Evolutionary conservation across 345 rosid genomes (phyloP).

Genomic region (Microthlaspi erraticum): DNA sequence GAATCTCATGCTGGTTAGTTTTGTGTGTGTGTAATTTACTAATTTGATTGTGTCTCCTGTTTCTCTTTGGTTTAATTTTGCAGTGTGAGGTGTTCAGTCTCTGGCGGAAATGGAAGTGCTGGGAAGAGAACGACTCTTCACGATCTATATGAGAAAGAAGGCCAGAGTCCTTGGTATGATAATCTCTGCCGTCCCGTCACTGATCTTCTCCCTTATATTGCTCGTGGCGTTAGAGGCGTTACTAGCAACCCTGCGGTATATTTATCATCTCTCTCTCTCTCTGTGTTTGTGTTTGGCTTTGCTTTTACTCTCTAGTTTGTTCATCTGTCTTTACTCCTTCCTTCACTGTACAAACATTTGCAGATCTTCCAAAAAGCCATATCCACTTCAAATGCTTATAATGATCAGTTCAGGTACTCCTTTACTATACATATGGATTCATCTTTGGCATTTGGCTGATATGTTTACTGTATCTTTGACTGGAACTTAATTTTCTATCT

Average conservation of each 20-base stretch:
- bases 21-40: too few relatives aligned
- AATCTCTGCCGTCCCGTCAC: conserved; percentile 97
- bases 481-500: neutral
- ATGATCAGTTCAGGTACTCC: conserved; percentile 89
- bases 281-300: neutral
- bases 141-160: conserved; percentile 87
- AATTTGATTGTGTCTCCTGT: neutral
- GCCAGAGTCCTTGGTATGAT: conserved; percentile 99
- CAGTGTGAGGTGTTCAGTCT: conserved; percentile 78
- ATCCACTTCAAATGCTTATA: conserved; percentile 93
- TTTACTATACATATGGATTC: neutral
- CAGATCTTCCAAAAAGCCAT: conserved; percentile 99
- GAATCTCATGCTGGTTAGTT: neutral
- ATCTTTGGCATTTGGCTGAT: neutral
- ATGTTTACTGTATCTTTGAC: neutral
- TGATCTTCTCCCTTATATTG: conserved; percentile 83
- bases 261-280: neutral
- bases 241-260: conserved; percentile 99
- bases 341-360: conserved; percentile 33
- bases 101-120: conserved; percentile 63
- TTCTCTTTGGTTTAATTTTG: conserved; percentile 3
- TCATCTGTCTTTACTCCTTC: conserved; percentile 11
- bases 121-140: conserved; percentile 77
- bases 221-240: conserved; percentile 93
- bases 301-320: conserved; percentile 4